Evolutionary conservation across 805 yeast genomes (phyloP).

Genomic region (Saccharomyces mikatae): DNA sequence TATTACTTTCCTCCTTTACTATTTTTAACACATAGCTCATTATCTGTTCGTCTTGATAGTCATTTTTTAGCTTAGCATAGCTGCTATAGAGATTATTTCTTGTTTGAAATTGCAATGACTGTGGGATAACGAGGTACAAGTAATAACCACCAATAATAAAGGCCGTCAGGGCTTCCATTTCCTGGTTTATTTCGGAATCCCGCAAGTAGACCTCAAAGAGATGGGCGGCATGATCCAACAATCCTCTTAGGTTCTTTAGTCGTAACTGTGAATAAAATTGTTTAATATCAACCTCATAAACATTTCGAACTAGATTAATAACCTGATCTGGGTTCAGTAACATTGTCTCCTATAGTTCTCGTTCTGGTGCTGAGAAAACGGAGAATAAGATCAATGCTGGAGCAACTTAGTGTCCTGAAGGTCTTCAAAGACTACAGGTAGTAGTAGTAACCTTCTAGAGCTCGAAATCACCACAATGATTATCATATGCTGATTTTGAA

Average conservation of each 20-base stretch:
- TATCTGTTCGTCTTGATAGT: slow-evolving; percentile 31
- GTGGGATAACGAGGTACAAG: slow-evolving; percentile 33
- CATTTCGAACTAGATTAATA: slow-evolving; percentile 15
- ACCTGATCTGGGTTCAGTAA: neutral
- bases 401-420: neutral
- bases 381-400: neutral
- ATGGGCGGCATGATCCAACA: slow-evolving; percentile 32
- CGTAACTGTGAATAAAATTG: slow-evolving; percentile 27
- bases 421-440: neutral
- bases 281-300: slow-evolving; percentile 31
- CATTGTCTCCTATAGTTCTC: slow-evolving; percentile 1
- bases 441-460: neutral
- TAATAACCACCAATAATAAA: slow-evolving; percentile 34
- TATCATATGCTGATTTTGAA: neutral
- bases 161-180: slow-evolving; percentile 26
- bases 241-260: slow-evolving; percentile 31
- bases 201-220: slow-evolving; percentile 22
- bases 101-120: slow-evolving; percentile 34
- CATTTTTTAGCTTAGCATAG: slow-evolving; percentile 30
- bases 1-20: slow-evolving; percentile 29
- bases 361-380: neutral
- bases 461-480: neutral
- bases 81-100: slow-evolving; percentile 34
- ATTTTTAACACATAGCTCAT: slow-evolving; percentile 35
- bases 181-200: slow-evolving; percentile 10